Base-by-base conservation (phyloP, 805 yeast genomes). In the Candida nanaspora region DNA sequence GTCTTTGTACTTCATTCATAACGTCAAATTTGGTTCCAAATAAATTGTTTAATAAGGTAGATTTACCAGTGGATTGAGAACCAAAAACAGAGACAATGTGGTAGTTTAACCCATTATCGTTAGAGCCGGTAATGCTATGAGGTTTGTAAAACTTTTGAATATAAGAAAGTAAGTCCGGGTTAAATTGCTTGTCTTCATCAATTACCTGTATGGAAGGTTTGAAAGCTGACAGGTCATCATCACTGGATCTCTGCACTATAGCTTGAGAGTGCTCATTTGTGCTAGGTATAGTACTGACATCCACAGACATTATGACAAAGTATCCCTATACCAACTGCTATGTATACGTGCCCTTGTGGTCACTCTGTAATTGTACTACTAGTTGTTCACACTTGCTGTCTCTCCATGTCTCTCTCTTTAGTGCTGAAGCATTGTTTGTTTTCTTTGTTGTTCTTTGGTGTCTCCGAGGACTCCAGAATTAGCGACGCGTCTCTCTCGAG, bases 71-170 rank as follows among this genome's bases (percentile, higher is more conserved):
- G 3, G 95, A 83, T 58, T 93, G 98, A 1, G 96, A 87, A 5
- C 98, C 98, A 68, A 93, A 93, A 30, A 93, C 98, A 0, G 98
- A 82, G 3, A 93, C 86, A 16, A 93, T 79, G 59, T 93, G 96
- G 65, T 91, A 89, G 50, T 82, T 70, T 41, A 82, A 65, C 0
- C 89, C 95, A 13, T 72, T 68, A 33, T 68, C 68, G n/a, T n/a
- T n/a, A 35, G 53, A 52, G 22, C 51, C 44, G 5, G 23, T n/a
- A 14, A 15, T 21, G 15, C 32, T 9, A 1, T 29, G 23, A 1
- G 48, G 39, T n/a, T 45, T 47, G 37, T 58, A 58, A 37, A 53
- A 52, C 23, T 47, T 42, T 14, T 52, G 47, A 36, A 69, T 52
- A 40, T 64, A 66, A 4, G 52, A 41, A 16, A 54, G 44, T 10